phyloP scores from a whole-genome alignment of 176 grass and related monocot species.

The Metroxylon sagu region DNA sequence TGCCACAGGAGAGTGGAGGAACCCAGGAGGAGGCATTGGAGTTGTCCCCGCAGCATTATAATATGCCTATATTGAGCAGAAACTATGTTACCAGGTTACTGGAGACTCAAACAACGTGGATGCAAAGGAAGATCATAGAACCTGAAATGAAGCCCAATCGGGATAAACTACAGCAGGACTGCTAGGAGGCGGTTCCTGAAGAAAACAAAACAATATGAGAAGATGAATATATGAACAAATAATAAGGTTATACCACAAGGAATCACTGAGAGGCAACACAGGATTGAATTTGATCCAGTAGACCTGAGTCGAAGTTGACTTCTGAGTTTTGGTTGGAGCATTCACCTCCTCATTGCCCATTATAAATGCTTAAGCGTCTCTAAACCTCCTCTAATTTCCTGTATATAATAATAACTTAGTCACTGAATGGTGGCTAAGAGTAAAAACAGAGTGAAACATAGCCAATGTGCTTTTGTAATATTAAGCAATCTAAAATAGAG shows the following conservation, averaged over 20 bases:
- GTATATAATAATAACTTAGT: no score
- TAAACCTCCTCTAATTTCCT: no score
- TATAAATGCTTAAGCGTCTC: background rate
- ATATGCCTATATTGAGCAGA: conserved; percentile 34
- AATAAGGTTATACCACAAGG: no score
- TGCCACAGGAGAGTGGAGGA: conserved; percentile 38
- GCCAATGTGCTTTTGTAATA: no score
- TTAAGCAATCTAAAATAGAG: no score
- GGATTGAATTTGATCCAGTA: conserved; percentile 16
- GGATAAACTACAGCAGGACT: conserved; percentile 47
- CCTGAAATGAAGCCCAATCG: conserved; percentile 56
- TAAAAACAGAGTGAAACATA: no score
- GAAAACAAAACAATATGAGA: conserved; percentile 39
- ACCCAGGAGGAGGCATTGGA: conserved; percentile 42
- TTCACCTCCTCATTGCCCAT: conserved; percentile 52
- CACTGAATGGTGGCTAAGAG: no score
- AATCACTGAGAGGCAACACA: no score
- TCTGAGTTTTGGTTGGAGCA: conserved; percentile 48
- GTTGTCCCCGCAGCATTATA: conserved; percentile 39
- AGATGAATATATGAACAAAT: conserved; percentile 1
- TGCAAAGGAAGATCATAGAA: conserved; percentile 17
- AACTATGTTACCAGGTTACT: no score
- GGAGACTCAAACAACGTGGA: background rate
- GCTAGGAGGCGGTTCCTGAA: conserved; percentile 41
- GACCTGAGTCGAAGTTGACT: conserved; percentile 37